Evolutionary conservation across 768 basidiomycete species (phyloP), one percentile per base, ranked within the genome.

Genomic region (Xerocomellus chrysenteron): DNA sequence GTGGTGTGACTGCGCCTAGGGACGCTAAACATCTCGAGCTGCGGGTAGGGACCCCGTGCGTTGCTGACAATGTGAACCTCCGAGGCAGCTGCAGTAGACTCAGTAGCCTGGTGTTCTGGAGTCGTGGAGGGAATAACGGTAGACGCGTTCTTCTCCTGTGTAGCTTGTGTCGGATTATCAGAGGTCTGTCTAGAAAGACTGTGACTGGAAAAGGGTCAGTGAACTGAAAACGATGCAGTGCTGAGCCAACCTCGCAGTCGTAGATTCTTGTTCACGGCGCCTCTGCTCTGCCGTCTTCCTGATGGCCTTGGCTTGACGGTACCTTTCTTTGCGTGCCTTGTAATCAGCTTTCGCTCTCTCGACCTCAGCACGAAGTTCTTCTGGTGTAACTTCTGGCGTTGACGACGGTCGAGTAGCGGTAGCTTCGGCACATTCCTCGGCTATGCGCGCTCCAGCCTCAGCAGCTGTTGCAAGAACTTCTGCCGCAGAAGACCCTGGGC

Each of bases 291-390:
- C 75, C 59, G 72, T 76, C 60, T 68, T 77, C 54, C 76, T 80
- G 26, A 74, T 73, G 47, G 84, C 82, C 50, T 82, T 79, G 50
- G 85, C 82, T 60, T 73, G 73, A 30, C 87, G 80, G 62, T 90
- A 89, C 24, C 75, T 76, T 62, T 88, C 87, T 65, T 92, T 92
- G 70, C 85, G 81, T 2, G 76, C 77, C 70, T 82, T 87, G 69
- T 92, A 92, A 24, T 73, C 71, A 28, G 75, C 76, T 62, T 89
- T 92, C 1, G 89, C 87, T 19, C 74, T 80, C 63, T 90, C 84
- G 4, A 90, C 80, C 32, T 81, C 76, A 30, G 59, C 65, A 32
- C 69, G 65, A 40, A 75, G 64, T 17, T 69, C 63, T 53, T 65
- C 65, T n/a, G 68, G 52, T 2, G 67, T 53, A 17, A 6, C 28